Conservation (phyloP, 129 eudicot species). For the Apium graveolens region DNA sequence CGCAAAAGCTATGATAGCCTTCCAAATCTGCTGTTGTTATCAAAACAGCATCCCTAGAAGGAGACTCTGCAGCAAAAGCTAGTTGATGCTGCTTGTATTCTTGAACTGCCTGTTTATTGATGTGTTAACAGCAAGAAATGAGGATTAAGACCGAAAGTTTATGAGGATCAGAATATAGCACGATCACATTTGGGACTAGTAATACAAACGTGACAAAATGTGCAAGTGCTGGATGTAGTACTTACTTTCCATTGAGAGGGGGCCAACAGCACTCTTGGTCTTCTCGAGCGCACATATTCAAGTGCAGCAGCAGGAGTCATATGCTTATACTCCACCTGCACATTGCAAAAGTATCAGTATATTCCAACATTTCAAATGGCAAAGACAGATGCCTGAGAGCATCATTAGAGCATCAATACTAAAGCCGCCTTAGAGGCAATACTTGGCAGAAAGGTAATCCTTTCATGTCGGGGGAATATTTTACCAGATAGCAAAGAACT, state of each 20-base stretch:
- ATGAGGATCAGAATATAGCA: neutral
- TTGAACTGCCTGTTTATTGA: slow-evolving; percentile 62
- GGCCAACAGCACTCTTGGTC: slow-evolving; percentile 85
- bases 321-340: slow-evolving; percentile 70
- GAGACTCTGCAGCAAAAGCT: slow-evolving; percentile 23
- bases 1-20: slow-evolving; percentile 55
- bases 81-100: slow-evolving; percentile 49
- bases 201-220: neutral
- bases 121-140: neutral
- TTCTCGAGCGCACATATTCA: slow-evolving; percentile 65
- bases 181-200: neutral
- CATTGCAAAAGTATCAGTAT: slow-evolving; percentile 7
- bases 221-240: neutral
- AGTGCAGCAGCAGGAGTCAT: slow-evolving; percentile 76
- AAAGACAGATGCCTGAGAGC: neutral
- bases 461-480: neutral
- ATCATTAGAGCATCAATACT: neutral
- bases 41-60: slow-evolving; percentile 64
- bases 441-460: neutral
- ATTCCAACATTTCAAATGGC: neutral
- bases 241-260: slow-evolving; percentile 83
- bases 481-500: slow-evolving; percentile 91
- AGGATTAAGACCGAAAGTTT: neutral
- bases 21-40: slow-evolving; percentile 83
- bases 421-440: neutral